Base-by-base conservation (phyloP, 352 stramenopile genomes). In the Elongisporangium prolatum region DNA sequence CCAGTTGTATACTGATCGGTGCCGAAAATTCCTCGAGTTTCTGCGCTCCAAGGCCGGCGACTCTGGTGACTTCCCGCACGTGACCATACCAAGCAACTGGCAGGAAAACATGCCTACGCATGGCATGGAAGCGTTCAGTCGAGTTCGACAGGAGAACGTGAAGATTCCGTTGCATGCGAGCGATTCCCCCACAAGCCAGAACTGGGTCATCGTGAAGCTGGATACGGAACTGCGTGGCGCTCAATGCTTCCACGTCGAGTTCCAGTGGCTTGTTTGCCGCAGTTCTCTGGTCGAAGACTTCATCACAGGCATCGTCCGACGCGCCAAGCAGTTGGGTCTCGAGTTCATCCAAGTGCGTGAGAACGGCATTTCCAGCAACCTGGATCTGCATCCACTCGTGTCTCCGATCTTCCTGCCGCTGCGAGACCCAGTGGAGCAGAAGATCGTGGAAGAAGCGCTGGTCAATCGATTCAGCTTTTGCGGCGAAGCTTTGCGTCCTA, bases 181-280 rank as follows among this genome's bases (percentile, higher is more conserved):
- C 22, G 81, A 95, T 57, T 74, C 76, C 16, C 74, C 84, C 17
- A 84, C 71, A 34, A 88, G 84, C 47, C 84, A 94, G 64, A 91
- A 94, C 54, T 94, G 85, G 85, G 64, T 94, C 25, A 86, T 90
- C 53, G 70, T 72, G 21, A 82, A 85, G 51, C 69, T 90, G n/a
- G 84, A 94, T 57, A 89, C 74, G 38, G 84, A 92, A 47, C 63
- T 91, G 21, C 50, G 81, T 51, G 59, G 70, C 9, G 80, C 78
- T 49, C 82, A 89, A 59, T 90, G 80, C 67, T 95, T 83, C 54
- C 85, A 95, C 74, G 59, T 95, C 1, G 83, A 95, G 63, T 80
- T 95, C 24, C 85, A 92, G 60, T 95, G 85, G 85, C 76, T 92
- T 22, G 83, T 91, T 63, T 95, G 85, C 53, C 80, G 81, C 40